Evolutionary conservation across 257 asterid genomes (phyloP).

Genomic region (Linderniella brevidens): DNA sequence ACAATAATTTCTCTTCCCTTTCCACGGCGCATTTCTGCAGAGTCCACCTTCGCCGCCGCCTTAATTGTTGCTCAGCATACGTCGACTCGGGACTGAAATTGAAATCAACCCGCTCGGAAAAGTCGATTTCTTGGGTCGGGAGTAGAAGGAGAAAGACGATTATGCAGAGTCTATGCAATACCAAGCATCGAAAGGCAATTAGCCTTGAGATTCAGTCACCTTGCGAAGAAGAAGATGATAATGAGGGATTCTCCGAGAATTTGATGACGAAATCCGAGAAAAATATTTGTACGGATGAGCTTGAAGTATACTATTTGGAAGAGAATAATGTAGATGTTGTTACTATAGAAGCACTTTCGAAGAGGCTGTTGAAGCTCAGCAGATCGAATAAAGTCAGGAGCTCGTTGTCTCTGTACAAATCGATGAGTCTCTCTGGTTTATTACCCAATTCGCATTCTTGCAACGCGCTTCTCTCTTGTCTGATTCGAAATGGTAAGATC

Average conservation of each 20-base stretch:
- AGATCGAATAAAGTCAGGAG: slow-evolving; percentile 54
- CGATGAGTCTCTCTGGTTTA: slow-evolving; percentile 48
- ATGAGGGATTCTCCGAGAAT: slow-evolving; percentile 16
- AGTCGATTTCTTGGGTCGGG: too few relatives aligned
- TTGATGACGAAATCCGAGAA: neutral
- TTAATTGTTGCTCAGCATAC: too few relatives aligned
- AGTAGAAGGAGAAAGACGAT: slow-evolving; percentile 8
- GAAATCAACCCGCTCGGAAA: too few relatives aligned
- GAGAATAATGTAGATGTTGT: slow-evolving; percentile 62
- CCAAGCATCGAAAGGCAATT: slow-evolving; percentile 14
- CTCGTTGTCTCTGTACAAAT: slow-evolving; percentile 41
- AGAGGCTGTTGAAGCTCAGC: slow-evolving; percentile 75
- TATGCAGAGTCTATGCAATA: slow-evolving; percentile 10
- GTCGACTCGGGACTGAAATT: too few relatives aligned
- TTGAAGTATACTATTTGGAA: slow-evolving; percentile 47
- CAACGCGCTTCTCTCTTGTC: slow-evolving; percentile 67
- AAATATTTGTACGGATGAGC: slow-evolving; percentile 12
- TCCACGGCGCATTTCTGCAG: too few relatives aligned
- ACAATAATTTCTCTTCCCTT: too few relatives aligned
- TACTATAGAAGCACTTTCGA: slow-evolving; percentile 36
- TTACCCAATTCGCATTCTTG: slow-evolving; percentile 68
- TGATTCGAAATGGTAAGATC: slow-evolving; percentile 45
- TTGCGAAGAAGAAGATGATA: slow-evolving; percentile 17
- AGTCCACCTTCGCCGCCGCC: too few relatives aligned
- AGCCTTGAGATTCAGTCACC: slow-evolving; percentile 23